Evolutionary conservation across 73 alveolate genomes (phyloP).

Genomic region (Paramecium octaurelia): DNA sequence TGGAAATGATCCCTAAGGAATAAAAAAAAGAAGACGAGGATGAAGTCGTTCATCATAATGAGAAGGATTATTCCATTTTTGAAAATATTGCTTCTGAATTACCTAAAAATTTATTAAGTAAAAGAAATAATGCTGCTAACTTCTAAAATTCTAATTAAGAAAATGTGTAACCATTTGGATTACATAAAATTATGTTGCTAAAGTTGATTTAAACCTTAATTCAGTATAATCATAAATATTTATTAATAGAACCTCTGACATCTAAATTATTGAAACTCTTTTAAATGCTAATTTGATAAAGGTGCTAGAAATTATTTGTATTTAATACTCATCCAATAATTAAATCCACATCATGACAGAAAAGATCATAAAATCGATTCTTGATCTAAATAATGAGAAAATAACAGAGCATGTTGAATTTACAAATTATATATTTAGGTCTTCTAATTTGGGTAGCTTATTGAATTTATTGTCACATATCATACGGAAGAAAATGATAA

Average conservation of each 20-base stretch:
- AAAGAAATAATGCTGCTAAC: background rate
- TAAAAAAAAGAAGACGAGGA: background rate
- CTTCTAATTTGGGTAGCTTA: background rate
- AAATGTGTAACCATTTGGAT: slow-evolving; percentile 1
- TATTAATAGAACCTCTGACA: background rate
- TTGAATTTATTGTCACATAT: background rate
- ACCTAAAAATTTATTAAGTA: background rate
- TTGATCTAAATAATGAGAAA: background rate
- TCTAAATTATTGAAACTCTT: background rate
- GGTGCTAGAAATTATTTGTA: background rate
- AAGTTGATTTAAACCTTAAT: background rate
- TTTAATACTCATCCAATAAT: background rate
- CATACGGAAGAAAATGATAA: background rate
- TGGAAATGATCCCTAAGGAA: background rate
- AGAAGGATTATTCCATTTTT: background rate
- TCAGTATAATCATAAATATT: background rate
- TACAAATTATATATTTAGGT: background rate
- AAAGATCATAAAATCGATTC: background rate
- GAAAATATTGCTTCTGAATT: background rate
- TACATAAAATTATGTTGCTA: background rate
- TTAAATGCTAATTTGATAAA: background rate
- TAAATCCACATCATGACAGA: background rate
- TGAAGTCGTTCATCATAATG: background rate
- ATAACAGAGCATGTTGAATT: background rate
- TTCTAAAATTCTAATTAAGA: background rate